Base-by-base conservation (phyloP, 2,329 filamentous ascomycete species). In the Pseudogymnoascus sp. region DNA sequence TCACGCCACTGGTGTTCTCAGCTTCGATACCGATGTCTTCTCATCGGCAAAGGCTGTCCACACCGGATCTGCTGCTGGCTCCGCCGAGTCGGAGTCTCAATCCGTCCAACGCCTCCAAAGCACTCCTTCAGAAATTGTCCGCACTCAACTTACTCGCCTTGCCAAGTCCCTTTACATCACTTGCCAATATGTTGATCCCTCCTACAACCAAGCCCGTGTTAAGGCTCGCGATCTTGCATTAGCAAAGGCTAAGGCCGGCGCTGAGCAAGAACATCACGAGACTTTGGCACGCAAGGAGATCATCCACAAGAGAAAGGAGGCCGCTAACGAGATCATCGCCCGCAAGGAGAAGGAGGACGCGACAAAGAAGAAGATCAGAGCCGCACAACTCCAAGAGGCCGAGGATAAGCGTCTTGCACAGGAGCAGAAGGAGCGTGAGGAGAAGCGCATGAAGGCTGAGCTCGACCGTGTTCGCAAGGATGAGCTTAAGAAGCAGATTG, bases 1-100 rank as follows among this genome's bases (percentile, higher is more conserved):
- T 73, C 94, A 99, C 74, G 92, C 92, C 65, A 93, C 92, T 61
- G 92, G 94, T 64, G 90, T 97, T 59, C 85, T 99, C 64, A 97
- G 92, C 74, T 99, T 99, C 70, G 94, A 99, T 75, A 95, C 91
- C 61, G 94, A 99, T 75, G 92, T 99, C 67, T 97, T 99, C 82
- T 96, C 94, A 36, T 97, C 94, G 13, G 87, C 92, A 72, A 97
- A 96, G 81, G 90, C 93, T 67, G 84, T 91, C 64, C 90, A 96
- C 76, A 82, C 89, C 66, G 92, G 92, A 66, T 92, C 91, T 68
- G 85, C 82, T 62, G 86, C 90, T 65, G 92, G 92, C 64, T 96
- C 93, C 61, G 90, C 93, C 55, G 94, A 97, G 78, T 84, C 81
- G 66, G 92, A 97, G 72, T 82, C 84, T 61, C 87, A 88, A 71